Evolutionary conservation across 148 eudicot genomes (phyloP).

Genomic region (Pharnaceum exiguum): DNA sequence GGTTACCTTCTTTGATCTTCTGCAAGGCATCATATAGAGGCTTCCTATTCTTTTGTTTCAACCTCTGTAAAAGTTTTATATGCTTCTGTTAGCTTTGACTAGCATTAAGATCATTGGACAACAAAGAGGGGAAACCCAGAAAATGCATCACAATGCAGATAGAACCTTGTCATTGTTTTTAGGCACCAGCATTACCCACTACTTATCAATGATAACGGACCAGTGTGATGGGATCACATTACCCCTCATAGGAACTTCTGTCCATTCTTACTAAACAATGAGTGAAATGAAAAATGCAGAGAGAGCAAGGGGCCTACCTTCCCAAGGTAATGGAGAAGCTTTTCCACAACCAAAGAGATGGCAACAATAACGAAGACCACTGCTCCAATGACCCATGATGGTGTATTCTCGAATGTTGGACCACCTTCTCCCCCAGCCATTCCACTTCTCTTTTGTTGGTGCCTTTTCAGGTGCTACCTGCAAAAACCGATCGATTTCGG

Average conservation of each 20-base stretch:
- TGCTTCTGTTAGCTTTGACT: neutral
- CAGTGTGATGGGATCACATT: too few species aligned
- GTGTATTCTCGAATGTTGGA: slow-evolving; percentile 20
- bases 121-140: neutral
- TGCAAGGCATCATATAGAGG: slow-evolving; percentile 24
- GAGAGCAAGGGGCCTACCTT: neutral
- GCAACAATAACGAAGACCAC: slow-evolving; percentile 22
- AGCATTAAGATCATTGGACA: neutral
- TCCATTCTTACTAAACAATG: too few species aligned
- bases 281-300: too few species aligned
- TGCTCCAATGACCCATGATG: slow-evolving; percentile 29
- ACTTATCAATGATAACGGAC: too few species aligned
- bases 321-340: slow-evolving; percentile 18
- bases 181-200: too few species aligned
- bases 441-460: neutral
- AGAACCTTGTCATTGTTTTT: too few species aligned
- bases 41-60: slow-evolving; percentile 17
- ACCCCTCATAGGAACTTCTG: too few species aligned
- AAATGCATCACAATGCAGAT: too few species aligned
- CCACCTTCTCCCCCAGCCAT: slow-evolving; percentile 29
- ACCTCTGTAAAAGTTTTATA: slow-evolving; percentile 2
- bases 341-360: slow-evolving; percentile 20
- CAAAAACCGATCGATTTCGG: too few species aligned
- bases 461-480: neutral
- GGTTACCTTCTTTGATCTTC: slow-evolving; percentile 28